Evolutionary conservation across 352 stramenopile species (phyloP).

Genomic region (Globisporangium lucens): DNA sequence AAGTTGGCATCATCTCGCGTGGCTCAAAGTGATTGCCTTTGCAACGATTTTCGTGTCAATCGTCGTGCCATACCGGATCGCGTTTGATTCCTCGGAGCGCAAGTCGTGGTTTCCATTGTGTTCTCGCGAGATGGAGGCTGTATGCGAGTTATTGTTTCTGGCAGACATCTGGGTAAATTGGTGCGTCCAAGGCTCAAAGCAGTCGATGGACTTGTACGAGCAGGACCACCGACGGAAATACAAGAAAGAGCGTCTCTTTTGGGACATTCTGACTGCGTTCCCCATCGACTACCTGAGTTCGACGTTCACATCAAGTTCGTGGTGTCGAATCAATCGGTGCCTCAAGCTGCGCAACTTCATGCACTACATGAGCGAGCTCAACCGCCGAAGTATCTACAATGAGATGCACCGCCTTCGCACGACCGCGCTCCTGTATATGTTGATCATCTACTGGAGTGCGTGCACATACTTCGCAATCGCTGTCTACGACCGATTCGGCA

Average conservation of each 20-base stretch:
- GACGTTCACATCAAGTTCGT: conserved; percentile 38
- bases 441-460: conserved; percentile 64
- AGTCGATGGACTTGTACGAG: conserved; percentile 55
- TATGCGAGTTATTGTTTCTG: conserved; percentile 52
- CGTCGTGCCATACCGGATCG: conserved; percentile 42
- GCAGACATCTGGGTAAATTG: conserved; percentile 63
- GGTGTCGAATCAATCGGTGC: conserved; percentile 44
- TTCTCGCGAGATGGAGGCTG: conserved; percentile 30
- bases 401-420: conserved; percentile 54
- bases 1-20: conserved; percentile 31
- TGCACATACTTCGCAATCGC: conserved; percentile 55
- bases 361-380: conserved; percentile 61
- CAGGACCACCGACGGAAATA: conserved; percentile 38
- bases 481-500: conserved; percentile 40
- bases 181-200: conserved; percentile 41
- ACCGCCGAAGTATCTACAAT: conserved; percentile 55
- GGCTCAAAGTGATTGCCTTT: conserved; percentile 32
- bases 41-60: conserved; percentile 38
- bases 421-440: conserved; percentile 40
- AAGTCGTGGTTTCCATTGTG: conserved; percentile 23
- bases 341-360: conserved; percentile 51
- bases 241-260: conserved; percentile 28
- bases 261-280: conserved; percentile 43
- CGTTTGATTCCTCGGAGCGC: conserved; percentile 29
- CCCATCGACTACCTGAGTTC: conserved; percentile 51